Evolutionary conservation across 73 alveolate genomes (phyloP).

Genomic region (Paramecium tetraurelia): DNA sequence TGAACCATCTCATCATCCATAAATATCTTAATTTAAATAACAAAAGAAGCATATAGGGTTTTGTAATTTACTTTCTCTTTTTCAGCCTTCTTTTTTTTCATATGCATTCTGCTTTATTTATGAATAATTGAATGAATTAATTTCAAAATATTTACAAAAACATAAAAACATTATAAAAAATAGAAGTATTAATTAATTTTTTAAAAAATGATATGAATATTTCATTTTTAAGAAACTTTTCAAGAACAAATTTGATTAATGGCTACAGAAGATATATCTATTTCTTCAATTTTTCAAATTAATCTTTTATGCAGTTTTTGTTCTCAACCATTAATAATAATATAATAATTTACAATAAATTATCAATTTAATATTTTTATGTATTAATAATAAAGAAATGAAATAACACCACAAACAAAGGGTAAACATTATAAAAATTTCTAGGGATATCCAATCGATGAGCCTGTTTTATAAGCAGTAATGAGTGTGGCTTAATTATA

Average conservation of each 20-base stretch:
- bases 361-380: not conserved
- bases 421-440: not conserved
- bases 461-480: not conserved
- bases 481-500: not conserved
- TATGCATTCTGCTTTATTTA: not conserved
- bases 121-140: not conserved
- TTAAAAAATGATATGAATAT: not conserved
- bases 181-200: not conserved
- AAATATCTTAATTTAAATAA: not conserved
- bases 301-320: not conserved
- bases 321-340: not conserved
- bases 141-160: not conserved
- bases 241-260: not conserved
- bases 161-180: not conserved
- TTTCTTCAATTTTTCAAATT: not conserved
- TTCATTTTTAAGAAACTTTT: not conserved
- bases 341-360: not conserved
- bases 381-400: constrained; percentile 24
- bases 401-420: constrained; percentile 33
- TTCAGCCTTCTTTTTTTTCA: not conserved
- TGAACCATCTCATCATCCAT: not conserved
- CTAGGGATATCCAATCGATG: constrained; percentile 22
- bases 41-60: not conserved
- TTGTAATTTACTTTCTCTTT: not conserved
- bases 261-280: not conserved